These are phyloP conservation scores for Sphagnum contortum DNA, from an alignment of 225 moss, liverwort and hornwort genomes.

Conservation along the genomic window DNA sequence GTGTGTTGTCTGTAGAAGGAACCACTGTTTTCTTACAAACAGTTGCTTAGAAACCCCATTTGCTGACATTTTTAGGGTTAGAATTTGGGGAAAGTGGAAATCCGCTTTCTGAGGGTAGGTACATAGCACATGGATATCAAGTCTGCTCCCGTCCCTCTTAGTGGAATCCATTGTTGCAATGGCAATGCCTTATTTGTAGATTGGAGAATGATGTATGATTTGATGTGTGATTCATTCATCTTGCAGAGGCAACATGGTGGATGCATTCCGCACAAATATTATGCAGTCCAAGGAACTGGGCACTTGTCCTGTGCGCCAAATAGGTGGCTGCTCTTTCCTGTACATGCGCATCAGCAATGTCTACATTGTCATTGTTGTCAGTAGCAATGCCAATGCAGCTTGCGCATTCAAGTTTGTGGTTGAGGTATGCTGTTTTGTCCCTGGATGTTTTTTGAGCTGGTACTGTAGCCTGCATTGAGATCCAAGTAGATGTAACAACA, in stretches of 20 bases:
- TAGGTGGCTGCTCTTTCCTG: slow-evolving; percentile 55
- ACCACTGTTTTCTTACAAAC: no score
- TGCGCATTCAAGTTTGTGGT: slow-evolving; percentile 65
- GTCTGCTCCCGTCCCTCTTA: no score
- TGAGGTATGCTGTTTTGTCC: slow-evolving; percentile 22
- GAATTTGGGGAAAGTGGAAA: no score
- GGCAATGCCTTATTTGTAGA: no score
- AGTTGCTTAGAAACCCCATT: no score
- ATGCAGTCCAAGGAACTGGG: slow-evolving; percentile 68
- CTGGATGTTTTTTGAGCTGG: slow-evolving; percentile 3
- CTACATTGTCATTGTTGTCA: slow-evolving; percentile 57
- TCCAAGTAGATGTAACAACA: not conserved
- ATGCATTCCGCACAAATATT: slow-evolving; percentile 58
- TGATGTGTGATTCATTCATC: no score
- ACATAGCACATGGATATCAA: no score
- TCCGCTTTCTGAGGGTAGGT: no score
- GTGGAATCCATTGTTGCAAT: no score
- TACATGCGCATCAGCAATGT: slow-evolving; percentile 73
- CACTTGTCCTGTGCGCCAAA: slow-evolving; percentile 58
- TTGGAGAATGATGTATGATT: no score
- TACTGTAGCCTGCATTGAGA: not conserved
- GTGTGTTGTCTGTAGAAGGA: no score
- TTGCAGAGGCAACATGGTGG: slow-evolving; percentile 57
- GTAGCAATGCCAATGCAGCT: slow-evolving; percentile 62
- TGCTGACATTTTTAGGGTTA: no score